Evolutionary conservation across 345 rosid species (phyloP), one percentile per base, ranked within the genome.

Genomic region (Eucalyptus regnans): DNA sequence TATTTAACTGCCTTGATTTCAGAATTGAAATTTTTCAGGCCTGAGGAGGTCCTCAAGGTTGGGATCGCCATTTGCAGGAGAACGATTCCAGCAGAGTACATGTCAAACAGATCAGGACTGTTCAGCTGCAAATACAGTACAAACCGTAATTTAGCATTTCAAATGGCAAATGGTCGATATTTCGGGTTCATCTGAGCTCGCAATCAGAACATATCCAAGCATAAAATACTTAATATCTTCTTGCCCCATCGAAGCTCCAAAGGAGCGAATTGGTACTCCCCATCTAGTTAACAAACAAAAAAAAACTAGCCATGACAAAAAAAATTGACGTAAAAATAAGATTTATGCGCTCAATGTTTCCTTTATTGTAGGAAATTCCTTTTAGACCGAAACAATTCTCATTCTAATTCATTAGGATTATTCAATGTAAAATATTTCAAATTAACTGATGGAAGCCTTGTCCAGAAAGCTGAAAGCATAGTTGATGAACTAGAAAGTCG

Each of bases 21-120:
- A 17, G 84, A 51, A 90, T 97, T 96, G 92, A 97, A 97, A 88
- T 96, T 97, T 97, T 95, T 96, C 54, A 97, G 91, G 87, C 95
- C 96, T 20, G 98, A 92, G 8, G 90, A 11, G 52, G 98, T 93
- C 91, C 99, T 94, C 87, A 97, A 85, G 84, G 88, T 91, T 12
- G 99, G 99, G 89, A 96, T 93, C 11, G 99, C 97, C 99, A 97
- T 97, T 94, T 97, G 99, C 91, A 97, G 89, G 87, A 97, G 95
- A 62, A 97, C 98, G 31, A 97, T 93, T 84, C 99, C 99, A 66
- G 96, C 96, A 15, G 99, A 96, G 87, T 96, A 96, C 95, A 92
- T 95, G 89, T 97, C 99, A 88, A 97, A 97, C 15, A 97, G 94
- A 93, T 97, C 99, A 44, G 99, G 99, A 92, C 98, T 94, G 93